phyloP scores from a whole-genome alignment of 2,329 filamentous ascomycete genomes.

The Neonectria ditissima region DNA sequence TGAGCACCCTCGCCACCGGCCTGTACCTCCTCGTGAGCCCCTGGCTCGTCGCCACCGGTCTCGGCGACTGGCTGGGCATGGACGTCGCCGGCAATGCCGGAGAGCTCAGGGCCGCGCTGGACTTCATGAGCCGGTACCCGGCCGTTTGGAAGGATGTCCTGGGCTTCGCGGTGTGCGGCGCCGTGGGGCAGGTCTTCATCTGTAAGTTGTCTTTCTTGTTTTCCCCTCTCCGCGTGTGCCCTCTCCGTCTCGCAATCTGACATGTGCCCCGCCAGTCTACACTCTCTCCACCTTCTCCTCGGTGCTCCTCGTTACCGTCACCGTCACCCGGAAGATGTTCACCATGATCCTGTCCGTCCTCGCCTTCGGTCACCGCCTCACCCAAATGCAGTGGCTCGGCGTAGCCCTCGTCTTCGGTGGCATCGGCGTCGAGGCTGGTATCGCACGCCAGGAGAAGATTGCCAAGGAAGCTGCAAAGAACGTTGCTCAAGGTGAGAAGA shows the following conservation, averaged over 20 bases:
- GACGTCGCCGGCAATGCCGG: slow-evolving; percentile 73
- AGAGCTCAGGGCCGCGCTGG: slow-evolving; percentile 82
- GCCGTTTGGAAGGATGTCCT: slow-evolving; percentile 88
- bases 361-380: slow-evolving; percentile 90
- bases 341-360: slow-evolving; percentile 98
- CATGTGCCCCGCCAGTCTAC: slow-evolving; percentile 68
- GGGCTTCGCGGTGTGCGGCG: slow-evolving; percentile 89
- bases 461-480: slow-evolving; percentile 77
- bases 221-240: background rate
- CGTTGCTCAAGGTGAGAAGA: slow-evolving; percentile 47
- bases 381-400: slow-evolving; percentile 91
- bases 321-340: slow-evolving; percentile 98
- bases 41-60: slow-evolving; percentile 76
- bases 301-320: slow-evolving; percentile 93
- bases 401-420: slow-evolving; percentile 94
- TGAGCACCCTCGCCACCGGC: slow-evolving; percentile 82
- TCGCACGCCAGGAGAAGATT: slow-evolving; percentile 85
- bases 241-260: slow-evolving; percentile 34
- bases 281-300: slow-evolving; percentile 93
- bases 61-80: slow-evolving; percentile 75
- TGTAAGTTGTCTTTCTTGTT: slow-evolving; percentile 62
- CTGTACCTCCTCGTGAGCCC: slow-evolving; percentile 83
- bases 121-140: slow-evolving; percentile 84
- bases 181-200: slow-evolving; percentile 95
- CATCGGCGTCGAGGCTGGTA: slow-evolving; percentile 88